Conservation (phyloP, 768 basidiomycete species). For the Galerina marginata region DNA sequence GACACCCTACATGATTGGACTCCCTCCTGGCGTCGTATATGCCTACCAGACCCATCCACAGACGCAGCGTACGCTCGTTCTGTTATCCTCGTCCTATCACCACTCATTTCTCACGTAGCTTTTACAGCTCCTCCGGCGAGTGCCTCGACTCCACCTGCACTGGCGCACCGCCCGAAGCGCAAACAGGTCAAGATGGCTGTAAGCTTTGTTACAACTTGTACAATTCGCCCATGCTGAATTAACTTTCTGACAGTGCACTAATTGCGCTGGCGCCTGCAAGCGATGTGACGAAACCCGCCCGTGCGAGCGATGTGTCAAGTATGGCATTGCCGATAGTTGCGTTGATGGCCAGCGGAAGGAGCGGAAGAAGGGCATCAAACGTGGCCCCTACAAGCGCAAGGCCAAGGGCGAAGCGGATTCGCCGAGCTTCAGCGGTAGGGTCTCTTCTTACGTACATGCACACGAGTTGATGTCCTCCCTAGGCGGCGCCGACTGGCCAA, state of each 20-base stretch:
- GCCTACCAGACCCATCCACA: constrained; percentile 47
- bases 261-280: constrained; percentile 88
- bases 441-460: background rate
- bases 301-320: constrained; percentile 89
- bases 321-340: constrained; percentile 79
- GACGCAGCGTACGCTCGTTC: constrained; percentile 37
- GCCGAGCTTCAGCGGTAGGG: constrained; percentile 22
- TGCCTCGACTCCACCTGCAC: constrained; percentile 30
- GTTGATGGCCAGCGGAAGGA: constrained; percentile 93
- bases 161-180: constrained; percentile 63
- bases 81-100: constrained; percentile 12
- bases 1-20: constrained; percentile 45
- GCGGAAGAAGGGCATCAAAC: constrained; percentile 87
- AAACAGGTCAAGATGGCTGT: constrained; percentile 89
- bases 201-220: constrained; percentile 22
- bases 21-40: constrained; percentile 50
- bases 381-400: constrained; percentile 83
- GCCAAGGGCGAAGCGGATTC: constrained; percentile 38
- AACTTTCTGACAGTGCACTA: constrained; percentile 62
- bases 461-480: background rate
- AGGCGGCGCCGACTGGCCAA: constrained; percentile 32
- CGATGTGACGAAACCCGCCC: constrained; percentile 89
- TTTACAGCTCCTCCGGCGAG: constrained; percentile 30
- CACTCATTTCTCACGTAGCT: constrained; percentile 26
- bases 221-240: constrained; percentile 2